These are phyloP conservation scores for Lactarius sanguifluus DNA, from an alignment of 768 basidiomycete genomes.

Conservation along the genomic window DNA sequence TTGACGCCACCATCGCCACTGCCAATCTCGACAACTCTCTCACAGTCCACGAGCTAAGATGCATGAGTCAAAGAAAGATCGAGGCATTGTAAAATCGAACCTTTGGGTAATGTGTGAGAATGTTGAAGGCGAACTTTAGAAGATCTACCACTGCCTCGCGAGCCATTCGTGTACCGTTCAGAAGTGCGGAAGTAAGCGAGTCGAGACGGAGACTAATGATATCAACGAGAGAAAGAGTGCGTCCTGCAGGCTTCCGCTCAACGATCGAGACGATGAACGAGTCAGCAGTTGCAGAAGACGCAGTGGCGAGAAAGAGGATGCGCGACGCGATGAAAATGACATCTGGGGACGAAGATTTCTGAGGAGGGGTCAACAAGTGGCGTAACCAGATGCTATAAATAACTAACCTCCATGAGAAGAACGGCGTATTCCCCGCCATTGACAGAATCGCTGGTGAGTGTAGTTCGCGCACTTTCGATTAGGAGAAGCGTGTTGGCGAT, in stretches of 20 bases:
- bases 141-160: slow-evolving; percentile 79
- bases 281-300: slow-evolving; percentile 47
- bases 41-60: slow-evolving; percentile 25
- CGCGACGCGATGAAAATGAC: slow-evolving; percentile 73
- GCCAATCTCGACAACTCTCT: slow-evolving; percentile 21
- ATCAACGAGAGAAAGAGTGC: slow-evolving; percentile 53
- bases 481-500: slow-evolving; percentile 80
- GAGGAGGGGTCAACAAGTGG: slow-evolving; percentile 1
- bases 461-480: slow-evolving; percentile 57
- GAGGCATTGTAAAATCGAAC: slow-evolving; percentile 38
- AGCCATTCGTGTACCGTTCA: slow-evolving; percentile 52
- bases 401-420: slow-evolving; percentile 57
- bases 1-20: slow-evolving; percentile 35
- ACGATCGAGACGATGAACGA: slow-evolving; percentile 56
- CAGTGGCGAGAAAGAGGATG: slow-evolving; percentile 73
- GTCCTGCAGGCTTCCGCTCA: slow-evolving; percentile 58
- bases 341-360: slow-evolving; percentile 65
- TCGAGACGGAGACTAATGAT: slow-evolving; percentile 64
- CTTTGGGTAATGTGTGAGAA: slow-evolving; percentile 80
- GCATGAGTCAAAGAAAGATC: neutral
- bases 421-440: slow-evolving; percentile 61
- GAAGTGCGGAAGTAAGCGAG: slow-evolving; percentile 47
- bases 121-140: slow-evolving; percentile 82
- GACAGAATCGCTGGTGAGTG: slow-evolving; percentile 57
- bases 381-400: neutral